phyloP scores from a whole-genome alignment of 2,329 filamentous ascomycete species.

The Elsinoe ampelina region DNA sequence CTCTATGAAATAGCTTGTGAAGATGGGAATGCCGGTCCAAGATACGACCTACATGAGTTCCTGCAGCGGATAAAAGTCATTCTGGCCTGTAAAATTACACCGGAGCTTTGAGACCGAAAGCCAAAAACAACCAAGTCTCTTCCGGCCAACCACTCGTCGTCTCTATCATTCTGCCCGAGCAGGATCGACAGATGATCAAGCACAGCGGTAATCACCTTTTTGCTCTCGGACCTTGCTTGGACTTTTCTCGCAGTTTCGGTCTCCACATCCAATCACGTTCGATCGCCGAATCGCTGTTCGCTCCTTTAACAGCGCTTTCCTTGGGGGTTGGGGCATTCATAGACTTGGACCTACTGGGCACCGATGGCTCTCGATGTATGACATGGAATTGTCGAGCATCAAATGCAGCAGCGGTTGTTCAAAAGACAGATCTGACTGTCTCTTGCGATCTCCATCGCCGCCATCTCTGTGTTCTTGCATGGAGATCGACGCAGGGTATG shows the following conservation, averaged over 20 bases:
- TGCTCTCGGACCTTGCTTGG: background rate
- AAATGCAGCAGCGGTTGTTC: background rate
- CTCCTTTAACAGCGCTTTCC: background rate
- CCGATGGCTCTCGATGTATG: background rate
- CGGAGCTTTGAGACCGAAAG: too few species aligned
- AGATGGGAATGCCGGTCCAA: background rate
- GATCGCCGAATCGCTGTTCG: background rate
- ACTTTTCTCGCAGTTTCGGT: background rate
- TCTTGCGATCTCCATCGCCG: background rate
- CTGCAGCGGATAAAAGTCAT: background rate
- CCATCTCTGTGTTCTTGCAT: background rate
- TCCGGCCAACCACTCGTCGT: too few species aligned
- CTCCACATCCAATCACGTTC: background rate
- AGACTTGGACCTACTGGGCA: background rate
- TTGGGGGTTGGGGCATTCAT: background rate
- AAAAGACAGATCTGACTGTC: background rate
- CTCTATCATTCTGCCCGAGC: too few species aligned
- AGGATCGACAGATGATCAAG: background rate
- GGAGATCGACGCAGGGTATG: slow-evolving; percentile 10
- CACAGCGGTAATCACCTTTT: background rate
- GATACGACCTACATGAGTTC: background rate
- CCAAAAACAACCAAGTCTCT: too few species aligned
- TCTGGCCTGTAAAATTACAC: too few species aligned
- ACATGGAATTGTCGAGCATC: background rate
- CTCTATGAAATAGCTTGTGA: too few species aligned